Evolutionary conservation across 2,329 filamentous ascomycete species (phyloP).

Genomic region (Emergomyces orientalis): DNA sequence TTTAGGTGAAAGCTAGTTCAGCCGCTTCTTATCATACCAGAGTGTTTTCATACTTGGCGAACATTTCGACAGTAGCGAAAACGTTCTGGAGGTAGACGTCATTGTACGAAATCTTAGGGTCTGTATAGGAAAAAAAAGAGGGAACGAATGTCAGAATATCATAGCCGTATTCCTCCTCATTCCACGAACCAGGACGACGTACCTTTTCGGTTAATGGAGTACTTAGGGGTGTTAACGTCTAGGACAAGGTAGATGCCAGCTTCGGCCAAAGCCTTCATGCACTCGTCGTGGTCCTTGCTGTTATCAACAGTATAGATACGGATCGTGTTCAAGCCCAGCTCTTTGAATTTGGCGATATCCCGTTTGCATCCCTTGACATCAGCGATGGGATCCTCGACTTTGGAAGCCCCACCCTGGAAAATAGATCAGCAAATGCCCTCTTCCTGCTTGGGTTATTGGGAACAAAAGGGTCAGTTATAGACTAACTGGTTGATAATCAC

Average conservation of each 20-base stretch:
- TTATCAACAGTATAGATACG: slow-evolving; percentile 93
- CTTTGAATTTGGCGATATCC: slow-evolving; percentile 72
- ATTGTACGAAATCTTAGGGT: slow-evolving; percentile 74
- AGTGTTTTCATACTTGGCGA: slow-evolving; percentile 74
- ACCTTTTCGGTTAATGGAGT: slow-evolving; percentile 67
- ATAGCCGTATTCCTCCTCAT: not conserved
- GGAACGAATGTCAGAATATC: not conserved
- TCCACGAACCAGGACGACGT: not conserved
- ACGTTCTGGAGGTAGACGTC: slow-evolving; percentile 72
- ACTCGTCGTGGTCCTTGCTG: slow-evolving; percentile 66
- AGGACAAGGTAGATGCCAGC: slow-evolving; percentile 88
- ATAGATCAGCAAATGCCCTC: not conserved
- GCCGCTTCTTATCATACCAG: slow-evolving; percentile 32
- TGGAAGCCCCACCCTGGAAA: slow-evolving; percentile 48
- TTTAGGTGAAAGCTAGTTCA: not conserved
- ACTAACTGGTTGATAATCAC: slow-evolving; percentile 54
- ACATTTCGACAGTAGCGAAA: slow-evolving; percentile 81
- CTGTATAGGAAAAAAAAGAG: slow-evolving; percentile 17
- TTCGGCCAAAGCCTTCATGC: slow-evolving; percentile 70
- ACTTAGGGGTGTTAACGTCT: slow-evolving; percentile 83
- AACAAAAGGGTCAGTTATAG: not conserved
- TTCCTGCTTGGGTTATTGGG: not conserved
- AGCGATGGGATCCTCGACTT: slow-evolving; percentile 64
- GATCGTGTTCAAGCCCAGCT: slow-evolving; percentile 80
- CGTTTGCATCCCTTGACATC: slow-evolving; percentile 62